Conservation (phyloP, 179 eudicot species). For the Corrigiola litoralis region DNA sequence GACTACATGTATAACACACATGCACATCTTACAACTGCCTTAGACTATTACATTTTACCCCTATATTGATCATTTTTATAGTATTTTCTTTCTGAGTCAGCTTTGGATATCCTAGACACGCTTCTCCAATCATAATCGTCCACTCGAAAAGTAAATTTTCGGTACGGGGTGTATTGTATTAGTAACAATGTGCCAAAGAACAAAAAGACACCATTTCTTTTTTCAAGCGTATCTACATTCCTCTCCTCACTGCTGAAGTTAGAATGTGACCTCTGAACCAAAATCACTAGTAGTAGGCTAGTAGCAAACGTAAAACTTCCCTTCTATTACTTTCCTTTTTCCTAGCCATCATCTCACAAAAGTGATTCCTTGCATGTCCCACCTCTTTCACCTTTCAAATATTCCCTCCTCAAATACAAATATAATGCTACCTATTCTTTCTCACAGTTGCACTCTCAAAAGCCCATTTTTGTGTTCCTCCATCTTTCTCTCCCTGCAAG, state of each 20-base stretch:
- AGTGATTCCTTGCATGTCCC: slow-evolving; percentile 65
- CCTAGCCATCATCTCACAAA: slow-evolving; percentile 23
- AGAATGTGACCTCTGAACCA: slow-evolving; percentile 22
- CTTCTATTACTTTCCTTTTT: slow-evolving; percentile 17
- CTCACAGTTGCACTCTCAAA: slow-evolving; percentile 28
- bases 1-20: neutral
- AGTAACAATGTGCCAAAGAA: neutral
- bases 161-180: too few species aligned
- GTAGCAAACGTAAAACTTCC: slow-evolving; percentile 8
- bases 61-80: neutral
- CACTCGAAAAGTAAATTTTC: slow-evolving; percentile 25
- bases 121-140: slow-evolving; percentile 10
- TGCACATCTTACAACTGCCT: neutral
- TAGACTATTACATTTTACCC: neutral
- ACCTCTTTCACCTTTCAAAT: slow-evolving; percentile 50
- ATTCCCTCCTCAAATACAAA: slow-evolving; percentile 47
- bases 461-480: slow-evolving; percentile 9
- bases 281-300: too few species aligned
- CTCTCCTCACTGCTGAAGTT: neutral
- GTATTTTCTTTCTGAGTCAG: neutral
- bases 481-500: slow-evolving; percentile 22
- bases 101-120: slow-evolving; percentile 16
- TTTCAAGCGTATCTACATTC: neutral
- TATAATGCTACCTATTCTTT: slow-evolving; percentile 40
- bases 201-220: neutral